These are phyloP conservation scores for Xylariaceae sp. DNA, from an alignment of 2,329 filamentous ascomycete genomes.

Conservation along the genomic window DNA sequence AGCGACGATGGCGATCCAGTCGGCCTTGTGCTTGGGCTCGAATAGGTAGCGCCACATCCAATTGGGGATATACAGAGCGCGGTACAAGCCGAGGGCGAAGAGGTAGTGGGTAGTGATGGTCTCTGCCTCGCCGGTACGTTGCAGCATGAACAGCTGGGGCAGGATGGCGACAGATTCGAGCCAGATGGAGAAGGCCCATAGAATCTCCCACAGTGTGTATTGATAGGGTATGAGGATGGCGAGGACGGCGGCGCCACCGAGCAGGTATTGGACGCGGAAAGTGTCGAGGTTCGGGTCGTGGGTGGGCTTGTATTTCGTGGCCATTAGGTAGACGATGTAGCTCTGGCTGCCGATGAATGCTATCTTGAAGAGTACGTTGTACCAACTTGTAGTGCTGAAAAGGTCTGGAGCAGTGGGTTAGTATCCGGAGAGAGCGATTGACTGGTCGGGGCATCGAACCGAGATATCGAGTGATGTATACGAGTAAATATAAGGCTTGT, in stretches of 20 bases:
- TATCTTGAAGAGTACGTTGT: constrained; percentile 95
- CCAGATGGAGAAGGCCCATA: constrained; percentile 99
- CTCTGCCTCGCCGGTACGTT: constrained; percentile 94
- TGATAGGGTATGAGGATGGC: constrained; percentile 81
- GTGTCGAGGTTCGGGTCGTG: constrained; percentile 97
- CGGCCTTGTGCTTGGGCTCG: constrained; percentile 67
- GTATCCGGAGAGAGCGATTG: neutral
- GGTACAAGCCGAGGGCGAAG: constrained; percentile 86
- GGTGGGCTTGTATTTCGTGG: constrained; percentile 93
- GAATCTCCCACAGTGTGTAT: constrained; percentile 78
- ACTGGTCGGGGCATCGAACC: constrained; percentile 43
- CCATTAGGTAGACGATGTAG: constrained; percentile 98
- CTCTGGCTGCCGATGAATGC: constrained; percentile 86
- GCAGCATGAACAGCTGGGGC: constrained; percentile 96
- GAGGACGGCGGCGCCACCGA: constrained; percentile 74
- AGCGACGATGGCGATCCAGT: constrained; percentile 83
- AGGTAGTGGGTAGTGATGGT: constrained; percentile 99
- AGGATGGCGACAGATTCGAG: constrained; percentile 94
- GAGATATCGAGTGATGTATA: constrained; percentile 91
- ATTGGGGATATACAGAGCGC: constrained; percentile 95
- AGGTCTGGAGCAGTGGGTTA: constrained; percentile 56
- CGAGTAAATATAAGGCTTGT: constrained; percentile 88
- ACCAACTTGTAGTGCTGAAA: constrained; percentile 77
- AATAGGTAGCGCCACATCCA: constrained; percentile 90
- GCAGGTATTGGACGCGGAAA: constrained; percentile 92